Evolutionary conservation across 2,329 filamentous ascomycete species (phyloP), one percentile per base, ranked within the genome.

Genomic region (Onygena corvina): DNA sequence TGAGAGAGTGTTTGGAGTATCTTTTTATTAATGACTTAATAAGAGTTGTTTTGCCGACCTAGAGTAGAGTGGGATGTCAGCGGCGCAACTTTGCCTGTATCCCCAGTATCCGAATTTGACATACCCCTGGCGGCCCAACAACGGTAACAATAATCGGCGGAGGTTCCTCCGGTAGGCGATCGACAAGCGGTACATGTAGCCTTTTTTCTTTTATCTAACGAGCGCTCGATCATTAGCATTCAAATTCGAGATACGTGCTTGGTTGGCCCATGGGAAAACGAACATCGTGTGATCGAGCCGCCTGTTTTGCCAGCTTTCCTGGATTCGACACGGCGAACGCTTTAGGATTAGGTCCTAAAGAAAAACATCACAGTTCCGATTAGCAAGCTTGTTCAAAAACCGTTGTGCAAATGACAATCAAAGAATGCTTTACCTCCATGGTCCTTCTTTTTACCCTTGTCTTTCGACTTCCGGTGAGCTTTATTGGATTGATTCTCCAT

Each of bases 1-100:
- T 83, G 34, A 98, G 78, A 0, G 87, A 90, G 65, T 98, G 92
- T 64, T 98, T 98, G 40, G 92, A 86, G 71, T 96, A 96, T 65
- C 92, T 78, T 57, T 87, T 83, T 60, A 98, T 85, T 52, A 98
- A 74, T 9, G 89, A 95, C 66, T 96, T 98, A 64, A 96, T 80
- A 31, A 96, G 75, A 0, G 90, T 96, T 2, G 90, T 94, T 73
- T 96, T 96, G 58, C 90, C 92, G 45, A 81, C 70, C 68, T 71
- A 50, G 20, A 46, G 4, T 14, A 45, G 23, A 47, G 33, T 4
- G 4, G 16, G 12, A 9, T 6, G 42, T 53, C 30, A 53, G 49
- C 21, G 27, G 8, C 5, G 21, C 14, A 44, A 47, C 31, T 46
- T 11, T 35, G 11, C 9, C 38, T 18, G 20, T n/a, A 2, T 50